A percentile compares a stretch with the other conserved stretches of the same genome.
Evolutionary conservation across 1,284 basidiomycete genomes (phyloP).

Genomic region (Ustilago tritici): DNA sequence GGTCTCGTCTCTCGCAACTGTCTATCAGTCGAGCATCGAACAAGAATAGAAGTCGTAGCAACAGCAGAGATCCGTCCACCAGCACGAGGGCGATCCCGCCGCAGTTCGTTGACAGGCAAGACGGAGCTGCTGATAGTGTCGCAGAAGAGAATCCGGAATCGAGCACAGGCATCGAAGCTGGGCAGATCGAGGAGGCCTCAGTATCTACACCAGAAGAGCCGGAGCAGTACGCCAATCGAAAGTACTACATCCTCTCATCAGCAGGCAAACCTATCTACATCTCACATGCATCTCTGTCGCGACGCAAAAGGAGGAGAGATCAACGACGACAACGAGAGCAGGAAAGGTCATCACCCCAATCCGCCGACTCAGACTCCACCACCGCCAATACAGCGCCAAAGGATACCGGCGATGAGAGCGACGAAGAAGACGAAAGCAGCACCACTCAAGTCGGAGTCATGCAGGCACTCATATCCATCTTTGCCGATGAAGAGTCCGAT

Average conservation of each 20-base stretch:
- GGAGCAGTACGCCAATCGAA: slow-evolving; percentile 41
- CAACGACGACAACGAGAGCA: slow-evolving; percentile 13
- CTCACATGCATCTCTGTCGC: slow-evolving; percentile 42
- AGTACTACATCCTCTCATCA: slow-evolving; percentile 59
- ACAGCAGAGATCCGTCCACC: slow-evolving; percentile 18
- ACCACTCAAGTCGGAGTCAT: slow-evolving; percentile 89
- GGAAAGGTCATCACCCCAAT: not conserved
- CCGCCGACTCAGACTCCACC: not conserved
- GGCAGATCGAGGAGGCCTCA: not conserved
- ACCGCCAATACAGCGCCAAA: not conserved
- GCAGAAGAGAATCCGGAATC: not conserved
- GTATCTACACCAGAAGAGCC: not conserved
- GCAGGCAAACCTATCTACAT: slow-evolving; percentile 65
- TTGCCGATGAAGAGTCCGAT: slow-evolving; percentile 66
- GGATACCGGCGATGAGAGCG: slow-evolving; percentile 31
- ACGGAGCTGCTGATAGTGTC: not conserved
- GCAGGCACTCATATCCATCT: slow-evolving; percentile 87
- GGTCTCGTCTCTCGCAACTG: slow-evolving; percentile 30
- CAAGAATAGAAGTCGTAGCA: slow-evolving; percentile 29
- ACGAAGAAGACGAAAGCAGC: slow-evolving; percentile 74
- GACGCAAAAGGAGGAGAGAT: slow-evolving; percentile 15
- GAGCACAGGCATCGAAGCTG: not conserved
- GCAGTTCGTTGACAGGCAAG: slow-evolving; percentile 17
- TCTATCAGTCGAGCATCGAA: slow-evolving; percentile 28
- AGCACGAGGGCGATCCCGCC: slow-evolving; percentile 2